Evolutionary conservation across 805 yeast genomes (phyloP).

Genomic region (Nadsonia fulvescens): DNA sequence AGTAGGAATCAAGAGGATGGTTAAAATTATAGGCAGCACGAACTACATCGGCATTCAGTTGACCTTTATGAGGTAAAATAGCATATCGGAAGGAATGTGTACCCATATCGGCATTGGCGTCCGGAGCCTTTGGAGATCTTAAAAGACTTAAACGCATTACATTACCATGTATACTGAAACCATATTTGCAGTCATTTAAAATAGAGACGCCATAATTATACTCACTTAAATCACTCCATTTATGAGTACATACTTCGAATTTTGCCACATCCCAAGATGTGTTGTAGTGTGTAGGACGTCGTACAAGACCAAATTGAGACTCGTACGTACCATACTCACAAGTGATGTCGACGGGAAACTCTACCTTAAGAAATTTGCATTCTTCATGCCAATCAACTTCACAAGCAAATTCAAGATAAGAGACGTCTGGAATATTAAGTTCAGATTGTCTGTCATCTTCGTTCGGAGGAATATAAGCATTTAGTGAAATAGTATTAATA

Average conservation of each 20-base stretch:
- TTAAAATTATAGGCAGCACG: constrained; percentile 68
- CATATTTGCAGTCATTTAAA: constrained; percentile 74
- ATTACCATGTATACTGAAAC: constrained; percentile 88
- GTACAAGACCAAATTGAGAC: constrained; percentile 83
- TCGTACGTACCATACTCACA: constrained; percentile 72
- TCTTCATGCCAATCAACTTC: constrained; percentile 75
- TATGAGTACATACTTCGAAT: constrained; percentile 89
- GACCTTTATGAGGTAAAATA: constrained; percentile 63
- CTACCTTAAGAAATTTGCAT: constrained; percentile 80
- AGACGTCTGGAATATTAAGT: constrained; percentile 18
- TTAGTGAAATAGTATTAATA: constrained; percentile 50
- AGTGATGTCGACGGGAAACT: constrained; percentile 76
- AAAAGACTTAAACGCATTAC: constrained; percentile 69
- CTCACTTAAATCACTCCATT: constrained; percentile 83
- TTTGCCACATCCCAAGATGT: constrained; percentile 95
- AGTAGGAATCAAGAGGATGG: constrained; percentile 23
- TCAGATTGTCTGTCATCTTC: no score
- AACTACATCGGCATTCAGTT: constrained; percentile 45
- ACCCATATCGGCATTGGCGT: constrained; percentile 90
- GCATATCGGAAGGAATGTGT: constrained; percentile 69
- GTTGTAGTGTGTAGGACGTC: constrained; percentile 85
- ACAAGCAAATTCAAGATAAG: constrained; percentile 32
- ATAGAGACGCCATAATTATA: constrained; percentile 72
- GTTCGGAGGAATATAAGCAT: constrained; percentile 24
- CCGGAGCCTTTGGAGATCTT: constrained; percentile 90